Evolutionary conservation across 202 grass and related monocot species (phyloP).

Genomic region (Brachypodium distachyon): DNA sequence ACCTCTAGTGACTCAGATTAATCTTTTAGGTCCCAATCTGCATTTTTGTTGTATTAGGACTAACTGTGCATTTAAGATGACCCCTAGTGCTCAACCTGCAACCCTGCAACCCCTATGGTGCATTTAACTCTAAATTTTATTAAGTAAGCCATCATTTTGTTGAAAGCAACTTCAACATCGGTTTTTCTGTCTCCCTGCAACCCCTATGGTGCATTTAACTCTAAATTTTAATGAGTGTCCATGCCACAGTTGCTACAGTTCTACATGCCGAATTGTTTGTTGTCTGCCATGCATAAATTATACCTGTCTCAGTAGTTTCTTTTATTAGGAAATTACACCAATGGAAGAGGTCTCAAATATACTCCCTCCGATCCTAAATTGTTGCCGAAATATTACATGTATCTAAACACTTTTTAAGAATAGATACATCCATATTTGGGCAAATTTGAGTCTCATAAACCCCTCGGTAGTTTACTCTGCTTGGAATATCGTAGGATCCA

Average conservation of each 20-base stretch:
- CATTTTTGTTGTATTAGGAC: too few relatives aligned
- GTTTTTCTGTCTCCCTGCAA: not conserved
- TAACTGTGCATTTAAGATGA: too few relatives aligned
- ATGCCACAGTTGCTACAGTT: not conserved
- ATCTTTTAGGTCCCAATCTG: too few relatives aligned
- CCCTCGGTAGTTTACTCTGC: not conserved
- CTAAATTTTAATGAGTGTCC: not conserved
- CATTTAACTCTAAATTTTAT: not conserved
- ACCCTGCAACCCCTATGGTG: too few relatives aligned
- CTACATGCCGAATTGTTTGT: not conserved
- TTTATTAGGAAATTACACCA: not conserved
- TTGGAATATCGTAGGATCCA: not conserved
- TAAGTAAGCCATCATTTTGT: not conserved
- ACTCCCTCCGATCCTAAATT: too few relatives aligned
- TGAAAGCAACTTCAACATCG: not conserved
- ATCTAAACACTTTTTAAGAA: too few relatives aligned
- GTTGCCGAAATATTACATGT: too few relatives aligned
- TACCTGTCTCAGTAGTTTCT: not conserved
- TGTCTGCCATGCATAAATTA: not conserved
- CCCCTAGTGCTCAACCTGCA: too few relatives aligned
- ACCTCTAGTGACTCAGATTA: too few relatives aligned
- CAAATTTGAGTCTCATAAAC: too few relatives aligned
- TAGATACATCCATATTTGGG: too few relatives aligned
- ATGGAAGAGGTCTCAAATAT: not conserved
- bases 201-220: too few relatives aligned